These are phyloP conservation scores for Phyllosticta citrichinensis DNA, from an alignment of 2,329 filamentous ascomycete species.

Conservation along the genomic window DNA sequence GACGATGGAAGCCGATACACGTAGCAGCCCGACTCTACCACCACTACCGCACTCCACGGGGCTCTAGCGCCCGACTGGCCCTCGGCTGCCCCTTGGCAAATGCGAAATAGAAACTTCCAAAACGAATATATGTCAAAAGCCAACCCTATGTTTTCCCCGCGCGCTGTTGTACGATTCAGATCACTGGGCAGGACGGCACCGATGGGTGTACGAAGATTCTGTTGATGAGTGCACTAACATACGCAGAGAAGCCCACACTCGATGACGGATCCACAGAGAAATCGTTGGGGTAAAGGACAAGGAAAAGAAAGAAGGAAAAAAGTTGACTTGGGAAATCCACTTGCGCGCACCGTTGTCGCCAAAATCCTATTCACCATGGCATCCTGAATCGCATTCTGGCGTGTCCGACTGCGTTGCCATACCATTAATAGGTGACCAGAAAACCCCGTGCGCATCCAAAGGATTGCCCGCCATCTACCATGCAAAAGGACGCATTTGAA, in stretches of 20 bases:
- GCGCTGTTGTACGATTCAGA: background rate
- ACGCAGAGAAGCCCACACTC: background rate
- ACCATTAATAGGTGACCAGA: slow-evolving; percentile 9
- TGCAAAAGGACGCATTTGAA: slow-evolving; percentile 11
- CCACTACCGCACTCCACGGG: background rate
- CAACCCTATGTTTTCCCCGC: too few relatives aligned
- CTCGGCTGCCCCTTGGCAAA: background rate
- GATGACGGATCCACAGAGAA: background rate
- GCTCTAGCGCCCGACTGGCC: background rate
- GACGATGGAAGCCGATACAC: background rate
- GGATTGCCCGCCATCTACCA: slow-evolving; percentile 11
- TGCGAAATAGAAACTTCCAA: background rate
- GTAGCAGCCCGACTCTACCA: background rate
- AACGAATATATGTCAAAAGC: background rate
- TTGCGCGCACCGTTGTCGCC: slow-evolving; percentile 10
- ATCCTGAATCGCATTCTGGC: slow-evolving; percentile 10
- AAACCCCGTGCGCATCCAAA: slow-evolving; percentile 10
- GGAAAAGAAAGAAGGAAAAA: slow-evolving; percentile 2
- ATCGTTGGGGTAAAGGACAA: background rate
- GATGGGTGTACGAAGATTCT: background rate
- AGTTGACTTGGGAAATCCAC: slow-evolving; percentile 7
- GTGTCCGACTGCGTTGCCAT: slow-evolving; percentile 5
- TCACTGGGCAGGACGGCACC: background rate
- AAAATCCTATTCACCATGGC: slow-evolving; percentile 9
- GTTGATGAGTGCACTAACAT: background rate